These are phyloP conservation scores for Eutypella sp. DNA, from an alignment of 2,329 filamentous ascomycete genomes.

Conservation along the genomic window DNA sequence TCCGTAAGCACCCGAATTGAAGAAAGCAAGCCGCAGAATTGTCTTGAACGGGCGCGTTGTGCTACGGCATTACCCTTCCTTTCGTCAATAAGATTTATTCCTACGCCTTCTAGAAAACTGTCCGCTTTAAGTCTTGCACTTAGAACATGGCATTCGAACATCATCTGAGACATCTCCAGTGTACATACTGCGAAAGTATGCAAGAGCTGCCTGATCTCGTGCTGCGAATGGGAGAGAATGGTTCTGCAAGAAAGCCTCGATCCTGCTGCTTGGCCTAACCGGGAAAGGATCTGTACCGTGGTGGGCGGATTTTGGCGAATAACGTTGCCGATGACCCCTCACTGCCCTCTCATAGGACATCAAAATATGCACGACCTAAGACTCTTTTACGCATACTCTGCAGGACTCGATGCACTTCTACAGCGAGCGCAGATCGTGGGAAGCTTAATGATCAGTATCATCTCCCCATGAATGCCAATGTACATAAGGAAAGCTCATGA, in stretches of 20 bases:
- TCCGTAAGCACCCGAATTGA: not conserved
- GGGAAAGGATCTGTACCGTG: constrained; percentile 19
- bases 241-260: constrained; percentile 11
- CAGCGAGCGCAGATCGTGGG: constrained; percentile 11
- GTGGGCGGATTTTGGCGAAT: constrained; percentile 30
- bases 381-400: constrained; percentile 37
- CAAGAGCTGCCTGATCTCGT: not conserved
- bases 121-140: not conserved
- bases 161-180: too few species aligned
- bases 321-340: constrained; percentile 22
- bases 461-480: not conserved
- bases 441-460: not conserved
- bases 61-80: too few species aligned
- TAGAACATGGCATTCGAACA: too few species aligned
- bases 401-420: not conserved
- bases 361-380: constrained; percentile 34
- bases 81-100: too few species aligned
- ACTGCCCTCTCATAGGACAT: constrained; percentile 35
- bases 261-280: constrained; percentile 18
- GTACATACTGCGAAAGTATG: not conserved
- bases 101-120: not conserved
- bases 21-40: not conserved
- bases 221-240: not conserved
- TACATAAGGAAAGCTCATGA: constrained; percentile 5
- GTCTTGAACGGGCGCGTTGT: not conserved